These are phyloP conservation scores for Rhodotorula kratochvilovae DNA, from an alignment of 768 basidiomycete species.

Conservation along the genomic window DNA sequence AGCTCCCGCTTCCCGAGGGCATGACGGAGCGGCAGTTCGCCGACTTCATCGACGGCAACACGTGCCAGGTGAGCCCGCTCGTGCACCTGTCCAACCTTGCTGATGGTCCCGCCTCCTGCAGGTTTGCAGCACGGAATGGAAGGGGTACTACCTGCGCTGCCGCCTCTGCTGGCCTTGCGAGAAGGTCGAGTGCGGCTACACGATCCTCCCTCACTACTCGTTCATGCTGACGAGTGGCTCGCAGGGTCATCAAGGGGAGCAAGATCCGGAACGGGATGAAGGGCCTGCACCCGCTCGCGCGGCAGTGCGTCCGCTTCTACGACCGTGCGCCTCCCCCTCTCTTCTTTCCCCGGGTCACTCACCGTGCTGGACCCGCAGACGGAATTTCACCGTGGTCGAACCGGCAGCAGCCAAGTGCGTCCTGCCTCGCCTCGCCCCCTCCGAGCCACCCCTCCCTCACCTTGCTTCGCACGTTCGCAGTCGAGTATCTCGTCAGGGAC, in stretches of 20 bases:
- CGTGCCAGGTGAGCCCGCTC: background rate
- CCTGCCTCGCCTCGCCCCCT: background rate
- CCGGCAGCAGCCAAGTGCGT: background rate
- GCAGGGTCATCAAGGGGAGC: background rate
- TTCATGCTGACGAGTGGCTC: background rate
- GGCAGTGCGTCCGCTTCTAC: too few relatives aligned
- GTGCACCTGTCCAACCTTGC: too few relatives aligned
- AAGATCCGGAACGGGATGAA: too few relatives aligned
- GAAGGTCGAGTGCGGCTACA: background rate
- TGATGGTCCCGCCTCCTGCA: too few relatives aligned
- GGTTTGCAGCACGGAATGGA: too few relatives aligned
- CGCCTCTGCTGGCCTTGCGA: background rate
- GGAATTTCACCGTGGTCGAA: too few relatives aligned
- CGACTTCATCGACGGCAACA: background rate
- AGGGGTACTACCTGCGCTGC: background rate
- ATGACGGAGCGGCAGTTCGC: background rate
- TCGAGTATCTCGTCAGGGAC: background rate
- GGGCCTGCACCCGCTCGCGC: too few relatives aligned
- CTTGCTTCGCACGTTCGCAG: background rate
- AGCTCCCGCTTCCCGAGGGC: background rate
- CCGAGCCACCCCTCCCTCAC: fast-evolving
- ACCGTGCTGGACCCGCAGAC: too few relatives aligned
- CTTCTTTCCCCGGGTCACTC: background rate
- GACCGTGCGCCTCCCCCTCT: too few relatives aligned
- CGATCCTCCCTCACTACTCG: too few relatives aligned